Conservation (phyloP, 2,329 filamentous ascomycete species). For the Basipetospora chlamydospora region DNA sequence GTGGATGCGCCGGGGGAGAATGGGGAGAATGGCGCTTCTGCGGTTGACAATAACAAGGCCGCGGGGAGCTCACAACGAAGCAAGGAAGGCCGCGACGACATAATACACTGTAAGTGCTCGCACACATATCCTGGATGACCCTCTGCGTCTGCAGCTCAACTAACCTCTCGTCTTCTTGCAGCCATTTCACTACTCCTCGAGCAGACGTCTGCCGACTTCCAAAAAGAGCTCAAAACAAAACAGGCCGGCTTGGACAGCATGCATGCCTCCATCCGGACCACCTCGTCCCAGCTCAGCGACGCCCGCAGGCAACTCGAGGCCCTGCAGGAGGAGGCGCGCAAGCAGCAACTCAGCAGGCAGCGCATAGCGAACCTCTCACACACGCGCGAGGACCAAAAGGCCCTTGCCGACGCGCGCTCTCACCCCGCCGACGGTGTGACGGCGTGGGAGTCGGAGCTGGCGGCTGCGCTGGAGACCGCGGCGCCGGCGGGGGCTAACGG, state of each 20-base stretch:
- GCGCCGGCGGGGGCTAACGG: constrained; percentile 17
- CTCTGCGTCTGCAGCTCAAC: constrained; percentile 1
- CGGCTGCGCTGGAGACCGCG: constrained; percentile 28
- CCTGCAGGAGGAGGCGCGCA: constrained; percentile 50
- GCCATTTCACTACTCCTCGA: constrained; percentile 73
- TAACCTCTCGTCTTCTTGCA: constrained; percentile 25
- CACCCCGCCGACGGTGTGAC: constrained; percentile 29
- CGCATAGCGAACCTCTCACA: constrained; percentile 66
- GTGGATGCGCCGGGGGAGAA: constrained; percentile 39
- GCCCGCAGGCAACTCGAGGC: constrained; percentile 60
- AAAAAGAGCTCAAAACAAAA: constrained; percentile 66
- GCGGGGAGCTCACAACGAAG: constrained; percentile 31
- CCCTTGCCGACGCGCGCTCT: constrained; percentile 25
- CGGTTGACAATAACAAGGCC: constrained; percentile 23
- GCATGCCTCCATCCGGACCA: constrained; percentile 66
- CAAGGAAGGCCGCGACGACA: constrained; percentile 63
- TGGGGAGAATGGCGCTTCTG: constrained; percentile 24
- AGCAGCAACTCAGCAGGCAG: constrained; percentile 50
- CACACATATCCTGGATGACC: not conserved
- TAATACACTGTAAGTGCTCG: constrained; percentile 55
- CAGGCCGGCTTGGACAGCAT: constrained; percentile 71
- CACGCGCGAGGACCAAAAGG: constrained; percentile 56
- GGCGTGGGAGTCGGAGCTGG: constrained; percentile 40
- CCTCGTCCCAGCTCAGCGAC: constrained; percentile 64
- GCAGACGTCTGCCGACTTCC: constrained; percentile 66